Percentiles rank a stretch among this genome's conserved stretches.
These are phyloP conservation scores for Paramecium primaurelia DNA, from an alignment of 73 alveolate genomes.

Conservation along the genomic window DNA sequence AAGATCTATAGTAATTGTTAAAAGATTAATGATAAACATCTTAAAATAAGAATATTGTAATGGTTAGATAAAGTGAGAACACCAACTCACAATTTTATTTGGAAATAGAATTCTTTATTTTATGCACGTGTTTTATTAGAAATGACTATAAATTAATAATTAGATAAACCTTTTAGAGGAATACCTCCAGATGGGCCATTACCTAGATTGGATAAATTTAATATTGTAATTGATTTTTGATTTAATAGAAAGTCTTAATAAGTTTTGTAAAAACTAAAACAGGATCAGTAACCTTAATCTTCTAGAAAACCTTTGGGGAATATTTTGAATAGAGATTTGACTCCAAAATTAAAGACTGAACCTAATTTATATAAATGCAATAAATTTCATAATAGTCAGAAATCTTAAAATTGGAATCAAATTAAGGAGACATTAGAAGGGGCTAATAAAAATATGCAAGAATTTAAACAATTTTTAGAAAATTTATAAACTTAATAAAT, in stretches of 20 bases:
- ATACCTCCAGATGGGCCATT: slow-evolving; percentile 89
- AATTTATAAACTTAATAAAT: background rate
- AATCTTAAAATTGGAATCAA: background rate
- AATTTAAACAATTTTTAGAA: slow-evolving; percentile 18
- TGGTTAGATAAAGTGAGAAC: slow-evolving; percentile 33
- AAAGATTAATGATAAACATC: slow-evolving; percentile 8
- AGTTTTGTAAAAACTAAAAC: background rate
- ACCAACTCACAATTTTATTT: slow-evolving; percentile 75
- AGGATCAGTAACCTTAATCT: background rate
- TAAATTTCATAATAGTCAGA: background rate
- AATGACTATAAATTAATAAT: slow-evolving; percentile 71
- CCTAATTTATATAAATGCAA: background rate
- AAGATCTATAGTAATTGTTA: background rate
- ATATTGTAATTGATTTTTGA: background rate
- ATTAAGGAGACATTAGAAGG: slow-evolving; percentile 4
- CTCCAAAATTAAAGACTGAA: background rate
- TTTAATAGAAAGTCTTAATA: background rate
- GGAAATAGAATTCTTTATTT: slow-evolving; percentile 89
- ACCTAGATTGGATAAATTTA: slow-evolving; percentile 66
- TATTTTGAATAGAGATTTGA: background rate
- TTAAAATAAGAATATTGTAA: background rate
- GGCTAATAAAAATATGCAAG: slow-evolving; percentile 47
- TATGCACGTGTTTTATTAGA: slow-evolving; percentile 82
- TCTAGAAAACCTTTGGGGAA: background rate
- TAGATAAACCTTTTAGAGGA: slow-evolving; percentile 85